phyloP scores from a whole-genome alignment of 345 rosid species.

The Dipteronia sinensis region DNA sequence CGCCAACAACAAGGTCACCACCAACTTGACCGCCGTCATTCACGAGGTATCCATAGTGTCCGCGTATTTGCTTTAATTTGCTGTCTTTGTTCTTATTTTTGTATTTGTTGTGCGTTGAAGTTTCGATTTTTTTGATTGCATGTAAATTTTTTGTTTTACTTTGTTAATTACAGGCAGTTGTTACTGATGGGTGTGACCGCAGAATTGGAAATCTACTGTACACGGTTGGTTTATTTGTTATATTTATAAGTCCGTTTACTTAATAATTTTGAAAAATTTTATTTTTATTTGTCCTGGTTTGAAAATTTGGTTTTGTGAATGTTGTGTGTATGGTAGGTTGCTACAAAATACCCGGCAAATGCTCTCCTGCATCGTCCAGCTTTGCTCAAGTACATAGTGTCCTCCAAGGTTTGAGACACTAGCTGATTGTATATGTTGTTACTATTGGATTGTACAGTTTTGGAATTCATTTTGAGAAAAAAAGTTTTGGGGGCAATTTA shows the following conservation, averaged over 20 bases:
- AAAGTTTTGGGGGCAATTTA: background rate
- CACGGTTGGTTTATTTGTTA: slow-evolving; percentile 44
- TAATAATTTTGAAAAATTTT: background rate
- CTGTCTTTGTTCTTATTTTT: background rate
- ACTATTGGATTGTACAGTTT: background rate
- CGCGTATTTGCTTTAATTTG: too few relatives aligned
- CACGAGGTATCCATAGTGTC: slow-evolving; percentile 58
- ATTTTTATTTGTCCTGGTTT: background rate
- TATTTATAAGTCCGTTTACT: background rate
- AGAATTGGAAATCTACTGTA: slow-evolving; percentile 81
- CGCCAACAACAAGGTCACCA: slow-evolving; percentile 82
- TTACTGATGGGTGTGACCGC: slow-evolving; percentile 79
- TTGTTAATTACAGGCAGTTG: slow-evolving; percentile 75
- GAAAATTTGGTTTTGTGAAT: background rate
- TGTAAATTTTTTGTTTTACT: slow-evolving; percentile 11
- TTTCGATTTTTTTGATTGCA: background rate
- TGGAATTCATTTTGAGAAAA: background rate
- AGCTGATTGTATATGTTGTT: background rate
- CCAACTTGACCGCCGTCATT: slow-evolving; percentile 78
- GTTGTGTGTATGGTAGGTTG: slow-evolving; percentile 52
- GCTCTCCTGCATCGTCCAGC: slow-evolving; percentile 81
- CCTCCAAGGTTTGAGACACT: slow-evolving; percentile 53
- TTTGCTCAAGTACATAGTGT: slow-evolving; percentile 62
- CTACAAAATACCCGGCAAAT: slow-evolving; percentile 77
- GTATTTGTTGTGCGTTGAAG: background rate